These are phyloP conservation scores for Cystofilobasidium macerans DNA, from an alignment of 768 basidiomycete genomes.

Conservation along the genomic window DNA sequence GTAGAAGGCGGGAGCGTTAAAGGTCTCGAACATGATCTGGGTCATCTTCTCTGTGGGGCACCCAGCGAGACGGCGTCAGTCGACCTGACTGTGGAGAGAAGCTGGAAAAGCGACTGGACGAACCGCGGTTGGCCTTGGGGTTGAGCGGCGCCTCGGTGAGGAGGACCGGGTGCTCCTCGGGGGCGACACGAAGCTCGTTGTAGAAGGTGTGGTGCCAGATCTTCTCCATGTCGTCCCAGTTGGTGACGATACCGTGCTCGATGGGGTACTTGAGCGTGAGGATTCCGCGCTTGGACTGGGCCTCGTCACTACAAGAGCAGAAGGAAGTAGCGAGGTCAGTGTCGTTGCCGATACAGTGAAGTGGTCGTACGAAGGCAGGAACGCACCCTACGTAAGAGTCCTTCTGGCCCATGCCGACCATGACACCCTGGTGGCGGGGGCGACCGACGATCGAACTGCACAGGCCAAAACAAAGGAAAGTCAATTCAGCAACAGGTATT, in stretches of 20 bases:
- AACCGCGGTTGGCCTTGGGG: constrained; percentile 73
- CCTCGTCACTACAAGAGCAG: constrained; percentile 56
- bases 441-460: constrained; percentile 76
- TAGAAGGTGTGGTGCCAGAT: constrained; percentile 98
- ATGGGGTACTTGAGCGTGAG: constrained; percentile 76
- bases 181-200: constrained; percentile 86
- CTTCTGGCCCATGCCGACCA: constrained; percentile 95
- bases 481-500: not conserved
- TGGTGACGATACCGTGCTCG: constrained; percentile 28
- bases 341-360: not conserved
- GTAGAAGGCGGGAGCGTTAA: constrained; percentile 87
- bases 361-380: not conserved
- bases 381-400: constrained; percentile 88
- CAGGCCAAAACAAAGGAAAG: not conserved
- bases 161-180: constrained; percentile 83
- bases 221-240: constrained; percentile 99
- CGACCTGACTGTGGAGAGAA: not conserved
- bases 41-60: constrained; percentile 40
- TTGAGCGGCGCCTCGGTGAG: constrained; percentile 86
- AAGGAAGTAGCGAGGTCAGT: not conserved
- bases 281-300: constrained; percentile 90
- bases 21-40: constrained; percentile 94
- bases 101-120: constrained; percentile 41
- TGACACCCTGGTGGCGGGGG: constrained; percentile 85
- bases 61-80: not conserved